Conservation (phyloP, 108 stramenopile genomes). For the Skeletonema grethae region DNA sequence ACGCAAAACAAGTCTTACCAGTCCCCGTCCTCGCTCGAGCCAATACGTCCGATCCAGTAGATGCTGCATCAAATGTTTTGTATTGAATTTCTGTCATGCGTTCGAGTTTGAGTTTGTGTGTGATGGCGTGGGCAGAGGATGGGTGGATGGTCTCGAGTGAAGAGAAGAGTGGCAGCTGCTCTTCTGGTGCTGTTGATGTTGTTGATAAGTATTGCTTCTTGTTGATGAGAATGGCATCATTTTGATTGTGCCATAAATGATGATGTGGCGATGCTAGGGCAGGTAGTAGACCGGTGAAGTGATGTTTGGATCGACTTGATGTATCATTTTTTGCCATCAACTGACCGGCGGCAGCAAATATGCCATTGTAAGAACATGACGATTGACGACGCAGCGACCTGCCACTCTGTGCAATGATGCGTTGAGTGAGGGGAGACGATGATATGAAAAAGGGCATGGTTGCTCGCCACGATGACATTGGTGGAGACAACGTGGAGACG, state of each 20-base stretch:
- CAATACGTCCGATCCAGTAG: constrained; percentile 72
- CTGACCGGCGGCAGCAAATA: not conserved
- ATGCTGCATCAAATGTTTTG: constrained; percentile 70
- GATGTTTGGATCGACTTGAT: not conserved
- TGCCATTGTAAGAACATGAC: not conserved
- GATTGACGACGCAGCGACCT: not conserved
- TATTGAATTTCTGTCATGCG: constrained; percentile 93
- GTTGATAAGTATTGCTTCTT: not conserved
- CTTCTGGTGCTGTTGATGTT: not conserved
- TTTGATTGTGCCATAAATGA: not conserved
- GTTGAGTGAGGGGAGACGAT: not conserved
- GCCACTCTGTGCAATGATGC: not conserved
- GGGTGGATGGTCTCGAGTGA: constrained; percentile 27
- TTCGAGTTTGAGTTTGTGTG: constrained; percentile 47
- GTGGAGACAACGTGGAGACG: no score
- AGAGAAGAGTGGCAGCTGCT: constrained; percentile 7
- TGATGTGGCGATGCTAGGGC: not conserved
- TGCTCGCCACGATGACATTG: not conserved
- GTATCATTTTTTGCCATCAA: constrained; percentile 1
- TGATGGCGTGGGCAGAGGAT: constrained; percentile 44
- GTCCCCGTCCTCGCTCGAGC: constrained; percentile 94
- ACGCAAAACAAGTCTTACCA: constrained; percentile 74
- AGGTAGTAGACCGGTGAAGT: not conserved
- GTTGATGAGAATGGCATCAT: not conserved
- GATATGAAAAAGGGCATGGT: not conserved